Conservation (phyloP, 768 basidiomycete species). For the Pulveroboletus sp. region DNA sequence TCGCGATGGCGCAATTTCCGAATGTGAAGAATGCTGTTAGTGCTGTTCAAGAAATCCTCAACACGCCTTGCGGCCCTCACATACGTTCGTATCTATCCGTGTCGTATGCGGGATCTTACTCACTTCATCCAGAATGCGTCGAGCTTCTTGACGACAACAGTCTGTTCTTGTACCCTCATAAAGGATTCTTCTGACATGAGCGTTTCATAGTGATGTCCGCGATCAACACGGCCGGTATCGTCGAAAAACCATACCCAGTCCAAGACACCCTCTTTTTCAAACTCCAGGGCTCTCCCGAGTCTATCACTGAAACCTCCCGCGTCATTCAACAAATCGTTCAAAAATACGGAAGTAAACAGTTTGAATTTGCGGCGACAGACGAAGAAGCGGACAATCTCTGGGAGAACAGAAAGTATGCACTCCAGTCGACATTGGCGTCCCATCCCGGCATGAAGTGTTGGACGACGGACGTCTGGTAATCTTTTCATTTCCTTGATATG, state of each 20-base stretch:
- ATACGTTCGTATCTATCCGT: constrained; percentile 53
- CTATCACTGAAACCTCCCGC: constrained; percentile 56
- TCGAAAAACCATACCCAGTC: constrained; percentile 61
- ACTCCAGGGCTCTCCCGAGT: constrained; percentile 71
- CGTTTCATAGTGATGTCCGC: constrained; percentile 64
- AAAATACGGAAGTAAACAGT: constrained; percentile 63
- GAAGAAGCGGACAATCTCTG: constrained; percentile 77
- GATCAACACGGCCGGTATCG: constrained; percentile 64
- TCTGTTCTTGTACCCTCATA: constrained; percentile 27
- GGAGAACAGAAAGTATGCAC: constrained; percentile 82
- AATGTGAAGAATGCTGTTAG: constrained; percentile 72
- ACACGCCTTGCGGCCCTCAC: constrained; percentile 62
- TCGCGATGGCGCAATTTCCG: constrained; percentile 87
- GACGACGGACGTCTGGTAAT: constrained; percentile 90
- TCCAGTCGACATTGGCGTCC: constrained; percentile 67
- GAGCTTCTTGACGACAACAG: constrained; percentile 82
- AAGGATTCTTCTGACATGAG: not conserved
- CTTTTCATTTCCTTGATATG: not conserved
- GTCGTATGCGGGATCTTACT: not conserved
- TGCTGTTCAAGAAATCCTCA: constrained; percentile 80
- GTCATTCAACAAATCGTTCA: constrained; percentile 59
- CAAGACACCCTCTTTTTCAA: constrained; percentile 89
- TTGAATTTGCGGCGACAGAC: constrained; percentile 72
- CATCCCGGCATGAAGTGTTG: constrained; percentile 66
- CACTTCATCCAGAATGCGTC: constrained; percentile 63